Percentiles rank a stretch among this genome's conserved stretches.
Evolutionary conservation across 192 early-diverging fungal species (phyloP).

Genomic region (Coemansia sp.): DNA sequence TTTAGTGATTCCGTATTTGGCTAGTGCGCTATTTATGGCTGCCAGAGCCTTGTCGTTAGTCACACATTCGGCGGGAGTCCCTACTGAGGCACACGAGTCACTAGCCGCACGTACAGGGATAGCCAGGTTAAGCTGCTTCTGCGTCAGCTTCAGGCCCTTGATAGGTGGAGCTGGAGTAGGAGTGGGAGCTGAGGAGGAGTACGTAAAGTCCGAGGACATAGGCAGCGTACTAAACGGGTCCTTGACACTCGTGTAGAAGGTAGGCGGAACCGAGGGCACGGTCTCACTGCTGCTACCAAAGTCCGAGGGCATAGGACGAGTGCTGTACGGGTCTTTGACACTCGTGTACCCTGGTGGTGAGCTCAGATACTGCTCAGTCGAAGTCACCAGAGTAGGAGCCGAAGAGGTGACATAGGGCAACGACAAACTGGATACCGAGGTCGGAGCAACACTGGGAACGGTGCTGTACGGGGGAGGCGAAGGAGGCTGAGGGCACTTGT

Average conservation of each 20-base stretch:
- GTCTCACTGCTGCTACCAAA: neutral
- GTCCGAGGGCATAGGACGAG: constrained; percentile 16
- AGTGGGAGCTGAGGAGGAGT: constrained; percentile 2
- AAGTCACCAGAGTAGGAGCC: neutral
- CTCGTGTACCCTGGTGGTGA: neutral
- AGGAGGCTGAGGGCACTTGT: constrained; percentile 23
- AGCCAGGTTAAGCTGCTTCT: constrained; percentile 35
- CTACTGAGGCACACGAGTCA: constrained; percentile 20
- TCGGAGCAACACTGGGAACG: neutral
- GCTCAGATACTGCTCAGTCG: constrained; percentile 4
- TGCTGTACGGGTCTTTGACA: constrained; percentile 16
- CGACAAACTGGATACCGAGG: constrained; percentile 13
- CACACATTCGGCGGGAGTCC: constrained; percentile 31
- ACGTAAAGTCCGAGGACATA: constrained; percentile 9
- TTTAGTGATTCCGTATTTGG: constrained; percentile 36
- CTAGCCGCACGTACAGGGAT: constrained; percentile 15
- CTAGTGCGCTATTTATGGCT: constrained; percentile 44
- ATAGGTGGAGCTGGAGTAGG: neutral
- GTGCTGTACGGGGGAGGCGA: constrained; percentile 2
- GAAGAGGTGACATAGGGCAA: neutral
- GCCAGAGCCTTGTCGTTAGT: constrained; percentile 30
- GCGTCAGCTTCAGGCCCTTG: constrained; percentile 1
- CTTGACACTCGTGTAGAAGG: constrained; percentile 17
- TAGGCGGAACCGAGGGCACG: neutral
- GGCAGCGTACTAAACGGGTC: constrained; percentile 18